These are phyloP conservation scores for Symmetrospora coprosmae DNA, from an alignment of 768 basidiomycete genomes.

Conservation along the genomic window DNA sequence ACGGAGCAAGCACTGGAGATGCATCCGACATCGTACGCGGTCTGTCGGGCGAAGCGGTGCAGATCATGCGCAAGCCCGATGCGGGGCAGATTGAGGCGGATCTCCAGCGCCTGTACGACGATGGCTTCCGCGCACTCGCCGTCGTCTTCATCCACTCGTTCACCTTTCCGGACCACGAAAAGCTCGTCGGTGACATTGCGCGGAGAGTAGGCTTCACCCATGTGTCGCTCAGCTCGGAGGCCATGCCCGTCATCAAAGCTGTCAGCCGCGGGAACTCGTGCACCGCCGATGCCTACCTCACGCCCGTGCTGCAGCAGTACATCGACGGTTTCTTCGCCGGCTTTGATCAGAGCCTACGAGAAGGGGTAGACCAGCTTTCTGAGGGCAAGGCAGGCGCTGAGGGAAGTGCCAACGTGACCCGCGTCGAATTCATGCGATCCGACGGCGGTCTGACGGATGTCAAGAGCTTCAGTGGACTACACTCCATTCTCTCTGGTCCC, in stretches of 20 bases:
- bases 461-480: slow-evolving; percentile 75
- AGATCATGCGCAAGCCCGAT: slow-evolving; percentile 64
- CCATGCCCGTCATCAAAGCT: slow-evolving; percentile 92
- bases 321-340: slow-evolving; percentile 82
- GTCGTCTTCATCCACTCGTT: slow-evolving; percentile 84
- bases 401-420: slow-evolving; percentile 42
- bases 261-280: slow-evolving; percentile 82
- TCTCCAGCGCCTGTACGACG: slow-evolving; percentile 55
- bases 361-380: slow-evolving; percentile 23
- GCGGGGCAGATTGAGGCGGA: slow-evolving; percentile 45
- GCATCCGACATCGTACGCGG: slow-evolving; percentile 54
- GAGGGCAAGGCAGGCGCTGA: slow-evolving; percentile 42
- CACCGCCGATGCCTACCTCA: slow-evolving; percentile 89
- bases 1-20: slow-evolving; percentile 21
- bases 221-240: slow-evolving; percentile 69
- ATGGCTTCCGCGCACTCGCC: slow-evolving; percentile 78
- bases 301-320: slow-evolving; percentile 69
- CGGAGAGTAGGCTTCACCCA: slow-evolving; percentile 69
- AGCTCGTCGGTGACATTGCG: slow-evolving; percentile 57
- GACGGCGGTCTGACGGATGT: slow-evolving; percentile 74
- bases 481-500: slow-evolving; percentile 68
- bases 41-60: slow-evolving; percentile 74
- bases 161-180: slow-evolving; percentile 64
- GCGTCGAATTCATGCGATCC: slow-evolving; percentile 91
- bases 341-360: slow-evolving; percentile 57